Evolutionary conservation across 2,329 filamentous ascomycete genomes (phyloP).

Genomic region (Monascus ruber): DNA sequence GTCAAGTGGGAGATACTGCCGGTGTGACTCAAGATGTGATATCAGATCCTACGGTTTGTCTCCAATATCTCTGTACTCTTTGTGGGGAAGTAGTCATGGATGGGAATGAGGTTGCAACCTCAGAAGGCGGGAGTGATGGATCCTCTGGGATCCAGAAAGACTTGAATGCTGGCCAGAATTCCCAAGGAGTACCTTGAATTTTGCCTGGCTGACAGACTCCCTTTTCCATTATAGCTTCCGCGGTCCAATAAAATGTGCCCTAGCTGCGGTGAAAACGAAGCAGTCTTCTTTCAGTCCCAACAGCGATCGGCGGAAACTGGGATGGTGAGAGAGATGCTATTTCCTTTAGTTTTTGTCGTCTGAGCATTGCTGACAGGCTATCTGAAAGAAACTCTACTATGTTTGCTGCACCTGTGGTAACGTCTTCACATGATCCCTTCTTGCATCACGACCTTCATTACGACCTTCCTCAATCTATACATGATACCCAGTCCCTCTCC

Average conservation of each 20-base stretch:
- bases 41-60: constrained; percentile 96
- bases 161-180: constrained; percentile 2
- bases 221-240: constrained; percentile 56
- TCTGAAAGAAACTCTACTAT: constrained; percentile 68
- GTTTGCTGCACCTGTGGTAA: constrained; percentile 91
- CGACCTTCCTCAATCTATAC: constrained; percentile 10
- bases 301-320: constrained; percentile 93
- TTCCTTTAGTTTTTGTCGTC: constrained; percentile 2
- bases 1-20: constrained; percentile 83
- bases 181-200: constrained; percentile 5
- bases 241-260: constrained; percentile 79
- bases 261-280: constrained; percentile 72
- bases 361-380: constrained; percentile 7
- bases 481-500: constrained; percentile 18
- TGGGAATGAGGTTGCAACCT: constrained; percentile 11
- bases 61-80: constrained; percentile 44
- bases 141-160: constrained; percentile 3
- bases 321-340: constrained; percentile 63
- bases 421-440: constrained; percentile 49
- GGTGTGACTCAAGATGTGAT: constrained; percentile 96
- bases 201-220: constrained; percentile 21
- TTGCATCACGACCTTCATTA: constrained; percentile 3
- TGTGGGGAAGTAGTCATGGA: constrained; percentile 49
- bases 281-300: constrained; percentile 98
- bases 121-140: constrained; percentile 9